Evolutionary conservation across 768 basidiomycete species (phyloP).

Genomic region (Cubamyces sp.): DNA sequence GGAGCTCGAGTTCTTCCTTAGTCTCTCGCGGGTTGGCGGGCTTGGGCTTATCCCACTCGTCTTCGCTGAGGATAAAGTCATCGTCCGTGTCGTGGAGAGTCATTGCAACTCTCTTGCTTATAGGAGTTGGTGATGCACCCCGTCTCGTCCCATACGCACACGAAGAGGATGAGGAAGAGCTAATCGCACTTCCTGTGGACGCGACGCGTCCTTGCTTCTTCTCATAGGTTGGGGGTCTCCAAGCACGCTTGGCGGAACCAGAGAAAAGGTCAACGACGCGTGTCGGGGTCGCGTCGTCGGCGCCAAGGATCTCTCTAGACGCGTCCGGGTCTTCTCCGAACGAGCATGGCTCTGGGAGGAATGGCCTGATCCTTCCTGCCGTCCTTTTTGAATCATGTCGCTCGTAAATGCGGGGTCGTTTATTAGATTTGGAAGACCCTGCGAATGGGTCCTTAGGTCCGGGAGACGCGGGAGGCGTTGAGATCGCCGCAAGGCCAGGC

Average conservation of each 20-base stretch:
- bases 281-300: slow-evolving; percentile 19
- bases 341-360: neutral
- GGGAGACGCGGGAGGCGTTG: slow-evolving; percentile 38
- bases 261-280: slow-evolving; percentile 28
- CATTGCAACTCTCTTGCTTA: neutral
- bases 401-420: slow-evolving; percentile 49
- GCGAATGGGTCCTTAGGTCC: slow-evolving; percentile 54
- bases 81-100: slow-evolving; percentile 1
- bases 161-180: slow-evolving; percentile 11
- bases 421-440: slow-evolving; percentile 54
- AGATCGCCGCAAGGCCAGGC: slow-evolving; percentile 32
- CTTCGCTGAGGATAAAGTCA: slow-evolving; percentile 23
- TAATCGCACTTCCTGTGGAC: slow-evolving; percentile 4
- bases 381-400: neutral
- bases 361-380: neutral
- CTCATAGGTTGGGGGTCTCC: slow-evolving; percentile 28
- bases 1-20: slow-evolving; percentile 33
- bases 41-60: slow-evolving; percentile 9
- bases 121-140: slow-evolving; percentile 7
- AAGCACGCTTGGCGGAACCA: slow-evolving; percentile 23
- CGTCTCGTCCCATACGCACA: neutral
- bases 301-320: slow-evolving; percentile 3
- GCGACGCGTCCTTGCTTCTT: slow-evolving; percentile 21
- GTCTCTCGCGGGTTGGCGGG: slow-evolving; percentile 22
- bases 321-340: slow-evolving; percentile 18